Base-by-base conservation (phyloP, 2,329 filamentous ascomycete species). In the Blastomyces gilchristii region DNA sequence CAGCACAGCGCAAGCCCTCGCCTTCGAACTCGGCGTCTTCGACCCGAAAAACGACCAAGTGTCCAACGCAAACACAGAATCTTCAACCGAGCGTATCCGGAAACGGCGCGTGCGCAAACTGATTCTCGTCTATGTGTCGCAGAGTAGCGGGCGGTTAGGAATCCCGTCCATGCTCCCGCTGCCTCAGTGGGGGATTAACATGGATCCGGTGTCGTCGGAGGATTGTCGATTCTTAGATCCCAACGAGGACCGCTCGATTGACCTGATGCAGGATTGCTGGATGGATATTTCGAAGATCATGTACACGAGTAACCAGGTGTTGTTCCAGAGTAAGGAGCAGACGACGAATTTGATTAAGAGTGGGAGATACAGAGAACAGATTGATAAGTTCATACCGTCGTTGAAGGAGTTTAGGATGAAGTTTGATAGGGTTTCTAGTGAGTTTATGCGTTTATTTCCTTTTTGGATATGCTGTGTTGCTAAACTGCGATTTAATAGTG, bases 1-100 rank as follows among this genome's bases (percentile, higher is more conserved):
- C 39, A 95, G 91, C 71, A 95, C 91, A 47, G 91, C 91, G 16
- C 89, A 93, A 79, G 89, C 91, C 0, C 80, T 97, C 47, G 91
- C 90, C 0, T 96, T 96, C 68, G 94, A 99, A 74, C 85, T 99
- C 41, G 94, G 94, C 12, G 91, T 99, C 1, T 99, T 97, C 69
- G 94, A 97, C 68, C 86, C 92, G 64, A 90, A 92, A 67, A 90
- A 89, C 63, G 89, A 92, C 72, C 57, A 41, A 3, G 3, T 41
- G 54, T 49, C 57, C 43, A 85, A 62, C 82, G 82, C 64, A 79
- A 84, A 60, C 79, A 83, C 64, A 79, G 77, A 78, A 62, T 67
- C 73, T 4, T 68, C 71, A 1, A 63, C 70, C 64, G 87, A 91
- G 64, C 89, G 95, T 64, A 87, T 92, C 69, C 86, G 90, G 39